These are phyloP conservation scores for Phytophthora constricta DNA, from an alignment of 352 stramenopile species.

Conservation along the genomic window DNA sequence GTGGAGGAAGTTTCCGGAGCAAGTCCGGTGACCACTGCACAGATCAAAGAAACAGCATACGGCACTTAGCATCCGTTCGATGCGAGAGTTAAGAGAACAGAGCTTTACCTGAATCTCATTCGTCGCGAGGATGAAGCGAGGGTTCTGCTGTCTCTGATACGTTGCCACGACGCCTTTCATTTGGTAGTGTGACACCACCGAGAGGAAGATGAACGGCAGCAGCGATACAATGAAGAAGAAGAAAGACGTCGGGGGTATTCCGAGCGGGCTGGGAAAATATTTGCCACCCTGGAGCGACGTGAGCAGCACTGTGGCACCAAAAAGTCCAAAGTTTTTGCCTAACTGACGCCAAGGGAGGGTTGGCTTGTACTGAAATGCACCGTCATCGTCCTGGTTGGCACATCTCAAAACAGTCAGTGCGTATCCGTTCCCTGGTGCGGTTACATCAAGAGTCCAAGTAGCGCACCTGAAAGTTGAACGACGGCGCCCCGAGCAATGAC, in stretches of 20 bases:
- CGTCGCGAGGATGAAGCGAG: conserved; percentile 46
- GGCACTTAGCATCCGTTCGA: conserved; percentile 6
- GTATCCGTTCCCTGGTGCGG: no score
- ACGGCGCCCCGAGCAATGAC: conserved; percentile 40
- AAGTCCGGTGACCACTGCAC: conserved; percentile 51
- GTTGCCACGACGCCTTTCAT: conserved; percentile 47
- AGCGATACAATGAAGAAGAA: conserved; percentile 79
- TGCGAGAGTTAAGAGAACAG: conserved; percentile 12
- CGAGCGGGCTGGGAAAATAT: conserved; percentile 84
- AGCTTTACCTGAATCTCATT: conserved; percentile 57
- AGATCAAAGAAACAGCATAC: conserved; percentile 9
- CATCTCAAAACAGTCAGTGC: no score
- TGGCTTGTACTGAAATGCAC: conserved; percentile 36
- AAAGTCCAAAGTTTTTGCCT: conserved; percentile 73
- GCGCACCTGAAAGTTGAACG: conserved; percentile 35
- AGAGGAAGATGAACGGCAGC: conserved; percentile 65
- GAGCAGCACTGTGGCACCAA: conserved; percentile 82
- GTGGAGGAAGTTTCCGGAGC: conserved; percentile 77
- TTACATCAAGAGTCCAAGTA: not conserved
- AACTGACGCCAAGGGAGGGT: conserved; percentile 69
- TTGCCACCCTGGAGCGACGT: conserved; percentile 91
- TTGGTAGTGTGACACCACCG: conserved; percentile 74
- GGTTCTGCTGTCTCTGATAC: conserved; percentile 45
- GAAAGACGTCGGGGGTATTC: conserved; percentile 87
- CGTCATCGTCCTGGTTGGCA: conserved; percentile 30